phyloP scores from a whole-genome alignment of 768 basidiomycete genomes.

The Rubroboletus satanas region DNA sequence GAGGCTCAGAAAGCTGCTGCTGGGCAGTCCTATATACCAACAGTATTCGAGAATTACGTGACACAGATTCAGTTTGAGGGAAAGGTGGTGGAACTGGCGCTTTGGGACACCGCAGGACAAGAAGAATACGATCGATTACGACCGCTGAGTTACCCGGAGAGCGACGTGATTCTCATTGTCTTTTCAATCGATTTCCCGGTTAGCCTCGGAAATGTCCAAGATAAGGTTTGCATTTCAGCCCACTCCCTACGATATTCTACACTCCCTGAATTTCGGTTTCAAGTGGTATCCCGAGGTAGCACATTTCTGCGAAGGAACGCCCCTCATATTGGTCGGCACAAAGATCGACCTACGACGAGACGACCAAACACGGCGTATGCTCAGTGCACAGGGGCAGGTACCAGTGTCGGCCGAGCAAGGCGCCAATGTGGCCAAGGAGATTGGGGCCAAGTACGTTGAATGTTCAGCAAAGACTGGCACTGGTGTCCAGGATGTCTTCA shows the following conservation, averaged over 20 bases:
- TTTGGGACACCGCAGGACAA: constrained; percentile 98
- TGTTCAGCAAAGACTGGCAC: constrained; percentile 91
- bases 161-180: constrained; percentile 88
- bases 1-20: constrained; percentile 18
- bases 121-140: constrained; percentile 93
- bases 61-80: constrained; percentile 83
- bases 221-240: constrained; percentile 55
- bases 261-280: constrained; percentile 8
- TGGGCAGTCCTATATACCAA: constrained; percentile 81
- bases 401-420: constrained; percentile 86
- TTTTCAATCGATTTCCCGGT: constrained; percentile 93
- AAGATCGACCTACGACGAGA: constrained; percentile 90
- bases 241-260: constrained; percentile 1
- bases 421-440: constrained; percentile 80
- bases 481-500: constrained; percentile 91
- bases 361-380: constrained; percentile 80
- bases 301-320: constrained; percentile 87
- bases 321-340: constrained; percentile 87
- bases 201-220: constrained; percentile 85
- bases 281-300: constrained; percentile 94
- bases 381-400: constrained; percentile 81
- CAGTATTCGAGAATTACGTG: constrained; percentile 93
- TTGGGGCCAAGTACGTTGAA: constrained; percentile 90
- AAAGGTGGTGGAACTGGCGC: constrained; percentile 89
- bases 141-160: constrained; percentile 84